Base-by-base conservation (phyloP, 495 filamentous ascomycete genomes). In the Aspergillus olivimuriae region DNA sequence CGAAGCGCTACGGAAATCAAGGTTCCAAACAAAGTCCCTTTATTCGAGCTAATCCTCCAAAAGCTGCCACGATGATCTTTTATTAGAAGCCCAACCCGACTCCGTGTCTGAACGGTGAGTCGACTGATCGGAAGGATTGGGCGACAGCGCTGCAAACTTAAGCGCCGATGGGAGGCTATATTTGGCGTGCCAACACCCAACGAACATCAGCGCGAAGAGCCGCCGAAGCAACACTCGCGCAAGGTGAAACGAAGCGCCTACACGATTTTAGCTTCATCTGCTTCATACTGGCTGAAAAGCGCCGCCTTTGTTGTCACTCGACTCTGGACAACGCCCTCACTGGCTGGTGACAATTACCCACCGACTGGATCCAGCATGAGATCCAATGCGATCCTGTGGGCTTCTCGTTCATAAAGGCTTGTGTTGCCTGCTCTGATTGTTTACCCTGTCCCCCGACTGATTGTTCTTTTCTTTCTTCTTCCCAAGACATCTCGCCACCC, bases 191-290 rank as follows among this genome's bases (percentile, higher is more conserved):
- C 30, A 48, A 43, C 35, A 39, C 47, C 45, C 41, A 44, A 22
- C 36, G 47, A 40, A 50, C 30, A 10, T 17, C 47, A 35, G 41
- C 19, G 41, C 14, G 16, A 41, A 39, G 21, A 46, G 23, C 24
- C 22, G 12, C 36, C 21, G 16, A 11, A 10, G 26, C 34, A 38
- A 2, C 18, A 18, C 35, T 28, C 33, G 41, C 46, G 41, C 48
- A 30, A 51, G 21, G 37, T 51, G 53, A 56, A 56, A 56, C 53
- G 5, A 26, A 34, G 43, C 34, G 19, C 24, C 14, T 39, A 32
- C 18, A 43, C 23, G 15, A 30, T 6, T n/a, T n/a, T n/a, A n/a
- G n/a, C n/a, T n/a, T n/a, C 12, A 22, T 12, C 22, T 24, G 16
- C 17, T 41, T 30, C 21, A 12, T 19, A 18, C 16, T 39, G n/a